Evolutionary conservation across 352 stramenopile genomes (phyloP), one percentile per base, ranked within the genome.

Genomic region (Phytopythium ostracodes): DNA sequence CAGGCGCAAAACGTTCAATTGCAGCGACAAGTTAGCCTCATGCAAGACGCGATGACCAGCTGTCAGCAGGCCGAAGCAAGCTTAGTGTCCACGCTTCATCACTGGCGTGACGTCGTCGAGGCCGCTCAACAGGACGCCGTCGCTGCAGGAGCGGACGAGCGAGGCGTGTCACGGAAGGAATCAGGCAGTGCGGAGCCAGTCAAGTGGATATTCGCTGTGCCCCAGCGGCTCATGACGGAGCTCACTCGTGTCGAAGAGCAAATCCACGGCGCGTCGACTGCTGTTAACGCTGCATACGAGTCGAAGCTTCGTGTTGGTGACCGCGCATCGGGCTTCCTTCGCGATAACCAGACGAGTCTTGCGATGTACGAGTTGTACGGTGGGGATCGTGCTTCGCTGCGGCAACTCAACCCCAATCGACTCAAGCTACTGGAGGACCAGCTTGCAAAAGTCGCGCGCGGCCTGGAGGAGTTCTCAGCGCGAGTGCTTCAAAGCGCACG

Each of bases 1-100:
- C 71, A 84, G 57, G 70, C 76, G 7, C 80, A 89, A 56, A 88
- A 89, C 51, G n/a, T 87, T 31, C 80, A 89, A 59, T 74, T 89
- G 6, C 73, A 80, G 47, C 71, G 80, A 10, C 76, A 89, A 54
- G 47, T 89, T 29, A 51, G 52, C 6, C 25, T 89, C 14, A 51
- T 87, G 2, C 72, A 87, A 52, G 67, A 78, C 42, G 74, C 76
- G 1, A 56, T 79, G 18, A 31, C 57, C 3, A 69, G 64, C 2
- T 72, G 59, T 14, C 64, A 83, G n/a, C 70, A 74, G 36, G 61
- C 66, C 3, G 75, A 81, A 59, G 61, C 69, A 10, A 77, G 64
- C 57, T 52, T 88, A 2, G 47, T 79, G 29, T 70, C 62, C 33
- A 67, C 66, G 17, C 62, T 88, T 1, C 65, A 69, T 5, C 64